These are phyloP conservation scores for Amanita rimosa DNA, from an alignment of 768 basidiomycete genomes.

Conservation along the genomic window DNA sequence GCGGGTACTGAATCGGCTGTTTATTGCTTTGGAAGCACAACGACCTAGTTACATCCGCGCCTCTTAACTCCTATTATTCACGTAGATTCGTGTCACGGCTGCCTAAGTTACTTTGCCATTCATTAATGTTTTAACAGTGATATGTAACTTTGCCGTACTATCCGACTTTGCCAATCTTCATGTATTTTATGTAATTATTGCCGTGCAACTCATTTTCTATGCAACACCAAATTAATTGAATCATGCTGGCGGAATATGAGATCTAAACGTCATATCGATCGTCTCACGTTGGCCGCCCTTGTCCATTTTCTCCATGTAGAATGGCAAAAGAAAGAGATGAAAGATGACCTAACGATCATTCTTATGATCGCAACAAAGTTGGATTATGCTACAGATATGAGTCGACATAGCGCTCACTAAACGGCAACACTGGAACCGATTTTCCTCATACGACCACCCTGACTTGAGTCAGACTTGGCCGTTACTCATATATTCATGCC, in stretches of 20 bases:
- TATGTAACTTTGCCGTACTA: slow-evolving; percentile 7
- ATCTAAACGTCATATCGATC: background rate
- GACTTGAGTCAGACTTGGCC: background rate
- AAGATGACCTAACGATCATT: slow-evolving; percentile 1
- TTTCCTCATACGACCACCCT: background rate
- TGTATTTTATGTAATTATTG: slow-evolving; percentile 13
- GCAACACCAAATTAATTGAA: background rate
- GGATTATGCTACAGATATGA: background rate
- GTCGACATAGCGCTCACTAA: background rate
- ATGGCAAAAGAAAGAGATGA: background rate
- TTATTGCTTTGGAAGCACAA: slow-evolving; percentile 15
- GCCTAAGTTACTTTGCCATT: slow-evolving; percentile 17
- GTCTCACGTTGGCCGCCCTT: background rate
- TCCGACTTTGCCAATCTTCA: slow-evolving; percentile 10
- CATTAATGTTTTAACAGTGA: slow-evolving; percentile 20
- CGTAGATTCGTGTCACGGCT: slow-evolving; percentile 22
- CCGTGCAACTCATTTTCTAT: background rate
- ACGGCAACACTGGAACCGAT: background rate
- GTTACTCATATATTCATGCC: background rate
- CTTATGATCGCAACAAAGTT: background rate
- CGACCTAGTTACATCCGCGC: slow-evolving; percentile 29
- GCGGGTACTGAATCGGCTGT: slow-evolving; percentile 31
- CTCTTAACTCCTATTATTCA: slow-evolving; percentile 24
- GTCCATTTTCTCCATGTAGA: slow-evolving; percentile 2
- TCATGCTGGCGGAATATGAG: background rate